phyloP scores from a whole-genome alignment of 177 flowering plant genomes.

The Tripterygium wilfordii region DNA sequence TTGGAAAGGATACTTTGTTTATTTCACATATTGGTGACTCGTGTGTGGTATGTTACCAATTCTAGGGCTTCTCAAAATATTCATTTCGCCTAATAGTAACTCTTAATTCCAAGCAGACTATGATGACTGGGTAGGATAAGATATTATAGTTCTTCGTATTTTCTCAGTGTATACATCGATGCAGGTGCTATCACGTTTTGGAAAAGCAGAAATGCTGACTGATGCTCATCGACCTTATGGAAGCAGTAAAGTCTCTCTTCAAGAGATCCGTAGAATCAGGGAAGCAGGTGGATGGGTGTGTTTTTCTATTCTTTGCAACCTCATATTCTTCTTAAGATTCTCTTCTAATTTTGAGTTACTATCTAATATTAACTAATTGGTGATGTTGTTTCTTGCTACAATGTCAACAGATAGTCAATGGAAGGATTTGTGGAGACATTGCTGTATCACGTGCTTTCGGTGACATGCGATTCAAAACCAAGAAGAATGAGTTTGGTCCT shows the following conservation, averaged over 20 bases:
- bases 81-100: too few species aligned
- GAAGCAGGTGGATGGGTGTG: constrained; percentile 99
- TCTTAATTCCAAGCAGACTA: too few species aligned
- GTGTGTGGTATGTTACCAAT: constrained; percentile 42
- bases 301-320: constrained; percentile 41
- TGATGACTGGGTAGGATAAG: neutral
- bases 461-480: constrained; percentile 88
- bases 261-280: constrained; percentile 81
- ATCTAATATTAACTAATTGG: too few species aligned
- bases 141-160: neutral
- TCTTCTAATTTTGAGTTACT: too few species aligned
- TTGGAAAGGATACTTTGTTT: constrained; percentile 50
- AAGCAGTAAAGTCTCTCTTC: constrained; percentile 59
- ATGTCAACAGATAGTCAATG: constrained; percentile 60
- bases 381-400: constrained; percentile 2
- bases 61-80: too few species aligned
- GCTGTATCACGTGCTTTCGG: constrained; percentile 98
- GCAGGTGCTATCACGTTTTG: constrained; percentile 81
- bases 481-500: constrained; percentile 76
- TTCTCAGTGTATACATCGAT: constrained; percentile 1
- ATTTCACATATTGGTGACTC: constrained; percentile 94
- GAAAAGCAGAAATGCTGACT: constrained; percentile 66
- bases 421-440: constrained; percentile 94
- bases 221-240: constrained; percentile 93
- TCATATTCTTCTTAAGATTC: too few species aligned